Base-by-base conservation (phyloP, 2,329 filamentous ascomycete genomes). In the Neonectria ditissima region DNA sequence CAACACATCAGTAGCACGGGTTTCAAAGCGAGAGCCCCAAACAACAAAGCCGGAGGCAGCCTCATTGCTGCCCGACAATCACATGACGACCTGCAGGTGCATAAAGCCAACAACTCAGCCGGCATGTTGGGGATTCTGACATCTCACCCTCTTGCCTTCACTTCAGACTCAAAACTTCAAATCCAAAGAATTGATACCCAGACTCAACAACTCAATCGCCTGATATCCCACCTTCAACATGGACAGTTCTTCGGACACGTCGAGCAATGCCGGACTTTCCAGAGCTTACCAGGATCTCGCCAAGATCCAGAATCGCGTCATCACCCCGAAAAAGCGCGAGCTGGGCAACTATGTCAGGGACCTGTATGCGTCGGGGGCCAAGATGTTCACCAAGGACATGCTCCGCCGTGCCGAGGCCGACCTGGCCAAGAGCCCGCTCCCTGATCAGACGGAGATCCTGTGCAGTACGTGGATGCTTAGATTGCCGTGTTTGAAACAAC, bases 301-400 rank as follows among this genome's bases (percentile, higher is more conserved):
- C 14, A n/a, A n/a, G 34, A n/a, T 37, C 1, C 34, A 37, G 41
- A 44, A 24, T 11, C 41, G 41, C 3, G 18, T 44, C 10, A 10
- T 24, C 14, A 10, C 14, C 7, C 5, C 14, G 34, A 37, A 7
- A 6, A 7, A 37, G 5, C 34, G 14, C 14, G 16, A 30, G 22
- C 24, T 55, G 5, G 32, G 14, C 7, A 39, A 50, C 8, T 43
- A 63, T 18, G 32, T 54, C 5, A 20, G 22, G 5, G 39, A 54
- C 34, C 10, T 59, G 1, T 63, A 63, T 24, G 47, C 10, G 0
- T 47, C 54, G 3, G 54, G 60, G 5, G 54, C 54, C n/a, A 53
- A 48, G 13, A 16, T 59, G 4, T 63, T 48, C 54, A 59, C 60
- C 30, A 63, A 59, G n/a, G 54, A 58, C 10, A 43, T 43, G 47